Evolutionary conservation across 805 yeast genomes (phyloP).

Genomic region (Pichia scutulata): DNA sequence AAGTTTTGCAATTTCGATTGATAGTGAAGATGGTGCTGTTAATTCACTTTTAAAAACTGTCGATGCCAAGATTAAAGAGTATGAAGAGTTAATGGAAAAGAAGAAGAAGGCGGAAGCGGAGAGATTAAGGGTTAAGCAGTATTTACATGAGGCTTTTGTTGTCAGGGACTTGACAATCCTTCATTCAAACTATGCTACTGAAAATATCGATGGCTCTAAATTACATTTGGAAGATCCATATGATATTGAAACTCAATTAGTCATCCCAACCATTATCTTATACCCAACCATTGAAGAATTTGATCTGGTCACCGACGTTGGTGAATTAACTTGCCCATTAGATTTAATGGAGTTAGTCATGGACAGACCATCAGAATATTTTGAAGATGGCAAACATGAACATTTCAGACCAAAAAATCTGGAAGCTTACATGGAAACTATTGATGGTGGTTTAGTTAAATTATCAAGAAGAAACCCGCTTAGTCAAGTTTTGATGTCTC

Average conservation of each 20-base stretch:
- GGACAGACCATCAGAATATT: constrained; percentile 65
- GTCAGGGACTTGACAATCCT: constrained; percentile 49
- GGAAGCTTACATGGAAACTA: constrained; percentile 76
- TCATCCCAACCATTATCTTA: constrained; percentile 72
- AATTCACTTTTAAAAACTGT: constrained; percentile 37
- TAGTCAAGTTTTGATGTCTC: constrained; percentile 54
- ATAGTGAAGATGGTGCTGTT: constrained; percentile 51
- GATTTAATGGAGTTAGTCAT: constrained; percentile 56
- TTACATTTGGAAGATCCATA: constrained; percentile 53
- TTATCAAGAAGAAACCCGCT: constrained; percentile 71
- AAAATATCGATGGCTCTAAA: constrained; percentile 43
- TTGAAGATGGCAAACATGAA: constrained; percentile 50
- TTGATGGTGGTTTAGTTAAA: constrained; percentile 75
- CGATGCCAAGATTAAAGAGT: constrained; percentile 20
- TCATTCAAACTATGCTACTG: constrained; percentile 47
- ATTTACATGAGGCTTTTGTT: constrained; percentile 51
- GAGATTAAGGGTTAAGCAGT: constrained; percentile 33
- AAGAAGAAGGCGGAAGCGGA: constrained; percentile 29
- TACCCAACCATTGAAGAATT: constrained; percentile 83
- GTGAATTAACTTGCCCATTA: constrained; percentile 61
- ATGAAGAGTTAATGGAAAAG: constrained; percentile 20
- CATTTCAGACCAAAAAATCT: constrained; percentile 53
- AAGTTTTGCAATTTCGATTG: constrained; percentile 57
- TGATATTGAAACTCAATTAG: constrained; percentile 69
- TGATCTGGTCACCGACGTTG: constrained; percentile 68